These are phyloP conservation scores for Diphasiastrum complanatum DNA, from an alignment of 83 land plant species.

Conservation along the genomic window DNA sequence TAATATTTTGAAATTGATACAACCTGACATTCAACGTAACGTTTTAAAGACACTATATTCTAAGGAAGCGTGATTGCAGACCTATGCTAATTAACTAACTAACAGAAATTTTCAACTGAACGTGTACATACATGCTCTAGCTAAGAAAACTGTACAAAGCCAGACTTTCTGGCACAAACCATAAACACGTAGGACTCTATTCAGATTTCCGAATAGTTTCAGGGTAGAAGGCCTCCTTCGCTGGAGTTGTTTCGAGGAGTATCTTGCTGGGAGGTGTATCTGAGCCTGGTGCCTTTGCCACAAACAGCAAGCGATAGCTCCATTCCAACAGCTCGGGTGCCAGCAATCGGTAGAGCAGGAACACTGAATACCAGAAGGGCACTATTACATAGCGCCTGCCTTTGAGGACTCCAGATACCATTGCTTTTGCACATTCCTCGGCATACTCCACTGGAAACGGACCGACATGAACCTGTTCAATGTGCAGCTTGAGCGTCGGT, in stretches of 20 bases:
- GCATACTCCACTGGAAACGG: slow-evolving; percentile 51
- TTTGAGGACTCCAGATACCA: slow-evolving; percentile 59
- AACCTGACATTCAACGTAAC: no score
- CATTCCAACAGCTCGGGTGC: slow-evolving; percentile 65
- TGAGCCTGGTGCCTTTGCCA: slow-evolving; percentile 19
- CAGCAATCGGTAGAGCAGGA: slow-evolving; percentile 57
- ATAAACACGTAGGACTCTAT: no score
- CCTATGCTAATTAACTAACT: no score
- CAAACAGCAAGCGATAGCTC: slow-evolving; percentile 48
- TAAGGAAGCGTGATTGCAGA: no score
- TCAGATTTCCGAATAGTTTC: no score
- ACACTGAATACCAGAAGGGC: slow-evolving; percentile 62
- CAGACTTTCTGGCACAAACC: no score
- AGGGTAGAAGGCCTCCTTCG: slow-evolving; percentile 15
- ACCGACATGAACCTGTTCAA: slow-evolving; percentile 24
- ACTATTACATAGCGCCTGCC: slow-evolving; percentile 60
- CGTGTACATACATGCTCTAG: no score
- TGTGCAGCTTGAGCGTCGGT: neutral
- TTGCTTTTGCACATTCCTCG: slow-evolving; percentile 64
- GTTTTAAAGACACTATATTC: no score
- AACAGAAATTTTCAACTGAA: no score
- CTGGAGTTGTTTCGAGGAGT: slow-evolving; percentile 6
- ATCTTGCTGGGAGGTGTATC: slow-evolving; percentile 18
- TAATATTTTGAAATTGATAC: no score
- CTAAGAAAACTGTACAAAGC: no score